A percentile compares a stretch with the other conserved stretches of the same genome.
Conservation (phyloP, 2,329 filamentous ascomycete genomes). For the Fusarium sp. region DNA sequence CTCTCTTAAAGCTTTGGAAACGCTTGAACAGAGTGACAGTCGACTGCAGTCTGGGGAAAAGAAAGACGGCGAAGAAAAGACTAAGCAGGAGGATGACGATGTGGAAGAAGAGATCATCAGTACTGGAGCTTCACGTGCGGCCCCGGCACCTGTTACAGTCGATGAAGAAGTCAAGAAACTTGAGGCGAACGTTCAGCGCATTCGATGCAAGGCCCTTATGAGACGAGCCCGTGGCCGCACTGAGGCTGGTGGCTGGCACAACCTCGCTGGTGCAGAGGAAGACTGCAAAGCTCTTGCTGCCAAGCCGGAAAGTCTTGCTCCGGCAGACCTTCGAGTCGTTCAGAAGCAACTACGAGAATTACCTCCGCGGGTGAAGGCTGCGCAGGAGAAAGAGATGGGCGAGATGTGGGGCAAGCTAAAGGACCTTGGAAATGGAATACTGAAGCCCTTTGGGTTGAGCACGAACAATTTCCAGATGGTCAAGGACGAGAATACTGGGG, state of each 20-base stretch:
- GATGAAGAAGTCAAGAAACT: constrained; percentile 39
- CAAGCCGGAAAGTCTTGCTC: constrained; percentile 65
- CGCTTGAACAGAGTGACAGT: constrained; percentile 60
- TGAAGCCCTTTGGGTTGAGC: constrained; percentile 93
- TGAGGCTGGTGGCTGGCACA: constrained; percentile 81
- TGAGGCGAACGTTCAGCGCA: constrained; percentile 75
- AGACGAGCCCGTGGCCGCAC: constrained; percentile 79
- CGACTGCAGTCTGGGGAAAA: constrained; percentile 51
- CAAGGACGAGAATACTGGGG: constrained; percentile 88
- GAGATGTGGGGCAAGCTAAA: constrained; percentile 99
- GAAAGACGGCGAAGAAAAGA: constrained; percentile 55
- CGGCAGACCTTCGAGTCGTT: constrained; percentile 76
- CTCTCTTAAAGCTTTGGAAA: constrained; percentile 78
- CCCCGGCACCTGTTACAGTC: constrained; percentile 49
- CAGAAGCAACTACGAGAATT: constrained; percentile 73
- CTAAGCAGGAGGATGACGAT: constrained; percentile 55
- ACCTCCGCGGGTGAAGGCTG: constrained; percentile 76
- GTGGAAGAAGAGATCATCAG: constrained; percentile 71
- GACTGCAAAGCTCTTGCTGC: constrained; percentile 79
- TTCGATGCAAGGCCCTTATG: constrained; percentile 85
- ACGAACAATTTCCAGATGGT: constrained; percentile 96
- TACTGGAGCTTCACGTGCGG: constrained; percentile 65
- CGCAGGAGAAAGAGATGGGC: constrained; percentile 87
- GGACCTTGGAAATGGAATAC: constrained; percentile 87
- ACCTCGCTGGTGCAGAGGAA: constrained; percentile 79